Evolutionary conservation across 805 yeast genomes (phyloP).

Genomic region (Kodamaea kaohsiungensis): DNA sequence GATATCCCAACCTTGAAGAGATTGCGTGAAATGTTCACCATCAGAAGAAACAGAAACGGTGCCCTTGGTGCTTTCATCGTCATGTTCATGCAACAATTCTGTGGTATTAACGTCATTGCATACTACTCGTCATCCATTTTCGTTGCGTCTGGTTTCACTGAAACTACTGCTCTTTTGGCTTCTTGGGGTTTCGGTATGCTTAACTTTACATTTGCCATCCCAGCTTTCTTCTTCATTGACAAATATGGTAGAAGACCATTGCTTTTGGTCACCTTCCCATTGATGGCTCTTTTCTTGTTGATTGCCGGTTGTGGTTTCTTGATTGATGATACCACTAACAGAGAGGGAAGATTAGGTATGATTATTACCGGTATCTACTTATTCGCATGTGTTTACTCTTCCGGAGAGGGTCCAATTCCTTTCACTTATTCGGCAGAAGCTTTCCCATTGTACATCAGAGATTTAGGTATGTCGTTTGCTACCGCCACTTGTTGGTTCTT

Average conservation of each 20-base stretch:
- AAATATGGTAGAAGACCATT: slow-evolving; percentile 70
- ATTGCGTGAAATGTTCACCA: slow-evolving; percentile 59
- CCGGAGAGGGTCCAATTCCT: slow-evolving; percentile 89
- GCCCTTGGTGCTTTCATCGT: slow-evolving; percentile 77
- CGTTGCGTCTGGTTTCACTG: slow-evolving; percentile 62
- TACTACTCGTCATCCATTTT: slow-evolving; percentile 82
- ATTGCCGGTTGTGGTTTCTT: slow-evolving; percentile 73
- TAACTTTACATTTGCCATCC: slow-evolving; percentile 78
- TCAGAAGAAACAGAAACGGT: slow-evolving; percentile 83
- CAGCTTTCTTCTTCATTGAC: slow-evolving; percentile 81
- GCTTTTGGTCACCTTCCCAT: slow-evolving; percentile 59
- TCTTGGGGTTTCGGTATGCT: slow-evolving; percentile 87
- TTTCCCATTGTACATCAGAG: slow-evolving; percentile 76
- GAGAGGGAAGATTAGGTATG: slow-evolving; percentile 61
- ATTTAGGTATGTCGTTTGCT: slow-evolving; percentile 78
- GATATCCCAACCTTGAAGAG: slow-evolving; percentile 47
- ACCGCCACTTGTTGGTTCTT: slow-evolving; percentile 77
- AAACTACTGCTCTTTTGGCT: slow-evolving; percentile 66
- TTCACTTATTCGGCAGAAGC: slow-evolving; percentile 88
- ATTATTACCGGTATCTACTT: slow-evolving; percentile 74
- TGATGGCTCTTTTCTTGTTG: slow-evolving; percentile 60
- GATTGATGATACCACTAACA: slow-evolving; percentile 47
- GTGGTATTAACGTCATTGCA: slow-evolving; percentile 88
- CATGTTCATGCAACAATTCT: slow-evolving; percentile 89
- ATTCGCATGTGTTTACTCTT: slow-evolving; percentile 71